Evolutionary conservation across 495 filamentous ascomycete species (phyloP), one percentile per base, ranked within the genome.

Genomic region (Aspergillus biplanus): DNA sequence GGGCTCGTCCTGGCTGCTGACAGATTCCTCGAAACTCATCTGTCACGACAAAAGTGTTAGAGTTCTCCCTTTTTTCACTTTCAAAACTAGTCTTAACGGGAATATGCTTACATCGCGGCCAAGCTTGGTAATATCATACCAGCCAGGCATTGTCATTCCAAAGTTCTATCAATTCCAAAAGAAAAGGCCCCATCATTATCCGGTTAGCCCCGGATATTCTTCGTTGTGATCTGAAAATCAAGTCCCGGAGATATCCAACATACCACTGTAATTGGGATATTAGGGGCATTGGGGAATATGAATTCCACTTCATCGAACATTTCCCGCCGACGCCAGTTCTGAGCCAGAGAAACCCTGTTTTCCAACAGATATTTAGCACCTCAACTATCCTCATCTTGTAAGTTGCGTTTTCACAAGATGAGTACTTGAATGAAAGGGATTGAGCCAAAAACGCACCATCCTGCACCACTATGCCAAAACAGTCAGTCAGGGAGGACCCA

Each of bases 281-380:
- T 75, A 6, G 94, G 92, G n/a, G 95, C 95, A 79, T 96, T 92
- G 7, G 95, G 95, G 74, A 99, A 89, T 66, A 99, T 85, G 77
- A 97, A 99, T 63, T 90, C 83, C 68, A 95, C 90, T 77, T 97
- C 91, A 52, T 93, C 86, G 71, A 97, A 95, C 66, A 90, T 90
- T 67, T 86, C 83, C 18, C 91, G 85, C 8, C 89, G 85, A 56
- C 94, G 90, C 87, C 89, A 98, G 79, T 95, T 94, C 80, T 97
- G 91, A 35, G 93, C 91, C 11, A 96, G 83, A 9, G 78, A 83
- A 52, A 89, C 82, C 89, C 89, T 90, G 61, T 53, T 52, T 68
- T 27, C 21, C 37, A 58, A 39, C 34, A 18, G 33, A 7, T 18
- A 47, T 31, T 47, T 58, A 16, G 48, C 11, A 6, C 37, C 33